Evolutionary conservation across 495 filamentous ascomycete species (phyloP).

Genomic region (Clohesyomyces aquaticus): DNA sequence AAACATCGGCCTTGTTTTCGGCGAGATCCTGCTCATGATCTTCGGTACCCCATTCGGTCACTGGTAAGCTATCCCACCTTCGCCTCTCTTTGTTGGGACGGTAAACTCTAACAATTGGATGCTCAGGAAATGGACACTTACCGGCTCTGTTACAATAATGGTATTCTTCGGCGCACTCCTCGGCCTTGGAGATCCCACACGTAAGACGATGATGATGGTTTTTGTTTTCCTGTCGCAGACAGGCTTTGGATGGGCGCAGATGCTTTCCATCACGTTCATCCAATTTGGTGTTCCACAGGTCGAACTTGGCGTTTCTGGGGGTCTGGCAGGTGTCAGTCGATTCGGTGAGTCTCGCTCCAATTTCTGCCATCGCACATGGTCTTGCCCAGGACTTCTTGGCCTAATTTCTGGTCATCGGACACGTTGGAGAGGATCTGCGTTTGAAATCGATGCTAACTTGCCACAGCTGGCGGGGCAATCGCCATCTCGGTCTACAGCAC

Average conservation of each 20-base stretch:
- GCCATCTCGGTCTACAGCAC: slow-evolving; percentile 42
- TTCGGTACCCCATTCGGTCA: slow-evolving; percentile 45
- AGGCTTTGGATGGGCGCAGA: slow-evolving; percentile 44
- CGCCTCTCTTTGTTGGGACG: background rate
- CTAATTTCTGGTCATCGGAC: too few species aligned
- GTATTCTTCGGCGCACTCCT: slow-evolving; percentile 42
- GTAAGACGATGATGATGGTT: slow-evolving; percentile 46
- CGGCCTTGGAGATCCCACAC: slow-evolving; percentile 41
- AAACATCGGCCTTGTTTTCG: slow-evolving; percentile 37
- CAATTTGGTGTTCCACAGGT: slow-evolving; percentile 44
- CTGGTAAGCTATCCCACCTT: slow-evolving; percentile 22
- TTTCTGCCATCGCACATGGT: too few species aligned
- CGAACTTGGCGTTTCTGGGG: slow-evolving; percentile 44
- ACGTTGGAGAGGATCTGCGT: too few species aligned
- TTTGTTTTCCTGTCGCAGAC: slow-evolving; percentile 45
- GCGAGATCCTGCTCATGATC: slow-evolving; percentile 41
- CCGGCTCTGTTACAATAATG: slow-evolving; percentile 40
- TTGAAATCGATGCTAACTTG: slow-evolving; percentile 40
- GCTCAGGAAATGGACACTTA: slow-evolving; percentile 40
- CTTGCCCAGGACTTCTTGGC: too few species aligned
- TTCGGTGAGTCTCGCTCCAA: slow-evolving; percentile 35
- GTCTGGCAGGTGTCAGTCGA: slow-evolving; percentile 42
- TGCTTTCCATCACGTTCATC: slow-evolving; percentile 40
- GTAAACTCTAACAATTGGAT: slow-evolving; percentile 4
- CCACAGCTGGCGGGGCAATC: slow-evolving; percentile 42